These are phyloP conservation scores for Jamesozyma rosinii DNA, from an alignment of 805 yeast genomes.

Conservation along the genomic window DNA sequence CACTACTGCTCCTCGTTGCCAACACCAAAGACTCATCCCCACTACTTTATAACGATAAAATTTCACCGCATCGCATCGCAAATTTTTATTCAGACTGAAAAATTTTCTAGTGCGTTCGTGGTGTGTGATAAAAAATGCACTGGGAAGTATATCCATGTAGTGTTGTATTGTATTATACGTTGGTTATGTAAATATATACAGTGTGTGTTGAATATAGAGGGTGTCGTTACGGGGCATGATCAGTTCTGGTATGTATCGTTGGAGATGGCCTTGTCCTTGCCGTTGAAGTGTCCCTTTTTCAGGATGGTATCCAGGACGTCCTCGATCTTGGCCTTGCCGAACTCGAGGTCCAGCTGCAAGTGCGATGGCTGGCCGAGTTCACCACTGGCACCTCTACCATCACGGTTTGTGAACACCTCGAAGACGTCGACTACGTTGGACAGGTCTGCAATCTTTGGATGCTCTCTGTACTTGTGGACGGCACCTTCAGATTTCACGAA, in stretches of 20 bases:
- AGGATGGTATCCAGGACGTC: conserved; percentile 53
- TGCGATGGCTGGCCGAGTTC: conserved; percentile 62
- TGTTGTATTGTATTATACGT: background rate
- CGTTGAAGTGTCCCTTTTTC: conserved; percentile 47
- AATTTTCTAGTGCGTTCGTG: background rate
- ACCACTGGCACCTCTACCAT: conserved; percentile 64
- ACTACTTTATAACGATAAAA: background rate
- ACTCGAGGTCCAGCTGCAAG: conserved; percentile 54
- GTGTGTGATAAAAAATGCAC: background rate
- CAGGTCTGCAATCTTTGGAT: conserved; percentile 36
- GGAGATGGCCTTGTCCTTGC: conserved; percentile 3
- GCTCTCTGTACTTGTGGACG: conserved; percentile 35
- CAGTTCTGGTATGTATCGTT: background rate
- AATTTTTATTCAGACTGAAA: background rate
- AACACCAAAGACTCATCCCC: background rate
- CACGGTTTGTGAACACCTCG: conserved; percentile 52
- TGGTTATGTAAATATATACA: too few species aligned
- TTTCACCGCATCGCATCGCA: conserved; percentile 6
- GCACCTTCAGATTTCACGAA: conserved; percentile 49
- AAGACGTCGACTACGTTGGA: conserved; percentile 56
- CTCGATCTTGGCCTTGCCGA: conserved; percentile 47
- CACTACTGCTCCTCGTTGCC: background rate
- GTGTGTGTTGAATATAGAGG: too few species aligned
- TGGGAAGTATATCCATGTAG: too few species aligned
- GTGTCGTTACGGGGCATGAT: too few species aligned